Percentiles rank a stretch among this genome's conserved stretches.
Evolutionary conservation across 2,329 filamentous ascomycete genomes (phyloP).

Genomic region (Conoideocrella luteorostrata): DNA sequence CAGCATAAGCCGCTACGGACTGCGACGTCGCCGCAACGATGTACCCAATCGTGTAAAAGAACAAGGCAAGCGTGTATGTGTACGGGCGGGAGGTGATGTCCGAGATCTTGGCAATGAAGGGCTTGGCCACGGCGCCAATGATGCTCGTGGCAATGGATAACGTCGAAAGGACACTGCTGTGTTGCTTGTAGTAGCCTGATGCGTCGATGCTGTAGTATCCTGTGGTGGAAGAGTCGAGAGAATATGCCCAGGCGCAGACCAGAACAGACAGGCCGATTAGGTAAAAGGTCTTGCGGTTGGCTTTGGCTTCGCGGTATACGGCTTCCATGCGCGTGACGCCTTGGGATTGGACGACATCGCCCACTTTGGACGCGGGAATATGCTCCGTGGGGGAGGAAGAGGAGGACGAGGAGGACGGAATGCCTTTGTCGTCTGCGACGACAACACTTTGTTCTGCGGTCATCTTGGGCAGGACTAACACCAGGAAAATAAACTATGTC

Average conservation of each 20-base stretch:
- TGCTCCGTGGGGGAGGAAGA: too few species aligned
- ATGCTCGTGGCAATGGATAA: constrained; percentile 26
- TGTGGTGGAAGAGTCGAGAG: constrained; percentile 23
- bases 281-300: constrained; percentile 18
- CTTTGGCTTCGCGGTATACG: constrained; percentile 20
- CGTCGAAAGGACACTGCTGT: constrained; percentile 21
- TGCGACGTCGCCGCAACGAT: constrained; percentile 49
- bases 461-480: too few species aligned
- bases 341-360: constrained; percentile 15
- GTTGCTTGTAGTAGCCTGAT: constrained; percentile 21
- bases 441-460: too few species aligned
- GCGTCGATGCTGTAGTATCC: constrained; percentile 22
- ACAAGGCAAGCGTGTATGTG: constrained; percentile 49
- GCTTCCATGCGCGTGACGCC: constrained; percentile 25
- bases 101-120: constrained; percentile 54
- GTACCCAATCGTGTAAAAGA: constrained; percentile 49
- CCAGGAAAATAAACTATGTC: too few species aligned
- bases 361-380: too few species aligned
- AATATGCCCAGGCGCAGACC: constrained; percentile 25
- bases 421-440: too few species aligned
- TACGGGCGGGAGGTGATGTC: constrained; percentile 57
- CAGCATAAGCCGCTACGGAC: constrained; percentile 44
- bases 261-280: constrained; percentile 21
- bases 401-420: too few species aligned
- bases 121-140: constrained; percentile 48